Evolutionary conservation across 495 filamentous ascomycete species (phyloP).

Genomic region (Penicillium ucsense): DNA sequence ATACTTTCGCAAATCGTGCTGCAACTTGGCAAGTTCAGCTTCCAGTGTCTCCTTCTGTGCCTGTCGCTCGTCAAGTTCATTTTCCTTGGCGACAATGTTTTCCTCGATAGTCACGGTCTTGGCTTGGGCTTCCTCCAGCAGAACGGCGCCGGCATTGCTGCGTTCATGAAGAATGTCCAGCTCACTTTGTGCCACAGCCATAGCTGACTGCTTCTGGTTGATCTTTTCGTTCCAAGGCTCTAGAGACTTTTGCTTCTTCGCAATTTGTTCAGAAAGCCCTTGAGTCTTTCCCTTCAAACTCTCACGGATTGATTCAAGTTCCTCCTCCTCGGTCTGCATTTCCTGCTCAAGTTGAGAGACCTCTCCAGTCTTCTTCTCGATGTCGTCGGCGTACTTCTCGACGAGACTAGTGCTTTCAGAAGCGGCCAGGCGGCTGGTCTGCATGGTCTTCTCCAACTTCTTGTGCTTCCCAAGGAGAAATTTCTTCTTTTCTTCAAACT

Average conservation of each 20-base stretch:
- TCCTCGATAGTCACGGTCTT: slow-evolving; percentile 70
- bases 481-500: slow-evolving; percentile 95
- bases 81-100: slow-evolving; percentile 55
- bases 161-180: slow-evolving; percentile 83
- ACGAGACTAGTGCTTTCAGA: slow-evolving; percentile 69
- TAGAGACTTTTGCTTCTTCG: slow-evolving; percentile 82
- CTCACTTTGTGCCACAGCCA: slow-evolving; percentile 90
- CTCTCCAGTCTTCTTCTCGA: slow-evolving; percentile 62
- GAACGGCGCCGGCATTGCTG: slow-evolving; percentile 72
- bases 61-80: slow-evolving; percentile 66
- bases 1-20: slow-evolving; percentile 62
- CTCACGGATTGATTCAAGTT: slow-evolving; percentile 70
- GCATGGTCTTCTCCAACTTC: slow-evolving; percentile 85
- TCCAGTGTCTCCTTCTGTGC: slow-evolving; percentile 60
- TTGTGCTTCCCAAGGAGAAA: slow-evolving; percentile 82
- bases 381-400: slow-evolving; percentile 65
- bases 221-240: slow-evolving; percentile 97
- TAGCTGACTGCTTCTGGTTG: slow-evolving; percentile 86
- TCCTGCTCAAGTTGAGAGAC: slow-evolving; percentile 62
- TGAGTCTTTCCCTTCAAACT: slow-evolving; percentile 91
- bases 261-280: slow-evolving; percentile 83
- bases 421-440: slow-evolving; percentile 55
- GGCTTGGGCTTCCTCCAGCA: slow-evolving; percentile 71
- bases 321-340: slow-evolving; percentile 69
- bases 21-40: slow-evolving; percentile 60